Percentiles rank a stretch among this genome's conserved stretches.
These are phyloP conservation scores for Vaccinium vitisidaea DNA, from an alignment of 148 eudicot genomes.

Conservation along the genomic window DNA sequence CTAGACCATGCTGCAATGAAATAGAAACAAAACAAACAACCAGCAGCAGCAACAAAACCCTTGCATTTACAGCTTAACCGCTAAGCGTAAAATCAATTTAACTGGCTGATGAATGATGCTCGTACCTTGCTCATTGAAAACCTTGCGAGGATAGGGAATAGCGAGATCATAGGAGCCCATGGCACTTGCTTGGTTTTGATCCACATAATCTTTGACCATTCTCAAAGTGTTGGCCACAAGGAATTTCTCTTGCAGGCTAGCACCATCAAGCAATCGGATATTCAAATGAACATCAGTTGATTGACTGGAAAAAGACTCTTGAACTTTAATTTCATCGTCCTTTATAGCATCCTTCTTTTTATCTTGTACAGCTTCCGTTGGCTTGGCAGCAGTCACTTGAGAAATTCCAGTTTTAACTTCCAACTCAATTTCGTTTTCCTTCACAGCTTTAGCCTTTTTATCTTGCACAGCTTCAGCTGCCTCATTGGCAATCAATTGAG, in stretches of 20 bases:
- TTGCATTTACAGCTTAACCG: not conserved
- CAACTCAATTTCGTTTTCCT: constrained; percentile 24
- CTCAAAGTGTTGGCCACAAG: constrained; percentile 35
- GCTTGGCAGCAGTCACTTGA: constrained; percentile 19
- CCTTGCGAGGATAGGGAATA: constrained; percentile 66
- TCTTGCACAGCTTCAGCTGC: constrained; percentile 14
- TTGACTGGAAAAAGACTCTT: constrained; percentile 19
- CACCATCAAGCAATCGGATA: constrained; percentile 52
- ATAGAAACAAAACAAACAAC: not conserved
- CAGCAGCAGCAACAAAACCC: not conserved
- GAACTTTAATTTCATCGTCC: constrained; percentile 21
- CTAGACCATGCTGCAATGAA: not conserved
- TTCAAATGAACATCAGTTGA: constrained; percentile 48
- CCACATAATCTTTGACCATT: constrained; percentile 53
- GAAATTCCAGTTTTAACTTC: constrained; percentile 12
- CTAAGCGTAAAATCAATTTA: not conserved
- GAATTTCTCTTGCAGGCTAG: constrained; percentile 53
- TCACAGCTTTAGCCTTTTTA: constrained; percentile 14
- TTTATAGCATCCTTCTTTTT: constrained; percentile 17
- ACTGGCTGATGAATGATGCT: not conserved
- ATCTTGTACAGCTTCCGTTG: constrained; percentile 17
- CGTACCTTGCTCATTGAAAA: constrained; percentile 51
- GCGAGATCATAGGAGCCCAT: constrained; percentile 51
- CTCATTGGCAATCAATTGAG: constrained; percentile 15
- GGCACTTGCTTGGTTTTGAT: constrained; percentile 35